Base-by-base conservation (phyloP, 2,329 filamentous ascomycete genomes). In the Rasamsonia emersonii region DNA sequence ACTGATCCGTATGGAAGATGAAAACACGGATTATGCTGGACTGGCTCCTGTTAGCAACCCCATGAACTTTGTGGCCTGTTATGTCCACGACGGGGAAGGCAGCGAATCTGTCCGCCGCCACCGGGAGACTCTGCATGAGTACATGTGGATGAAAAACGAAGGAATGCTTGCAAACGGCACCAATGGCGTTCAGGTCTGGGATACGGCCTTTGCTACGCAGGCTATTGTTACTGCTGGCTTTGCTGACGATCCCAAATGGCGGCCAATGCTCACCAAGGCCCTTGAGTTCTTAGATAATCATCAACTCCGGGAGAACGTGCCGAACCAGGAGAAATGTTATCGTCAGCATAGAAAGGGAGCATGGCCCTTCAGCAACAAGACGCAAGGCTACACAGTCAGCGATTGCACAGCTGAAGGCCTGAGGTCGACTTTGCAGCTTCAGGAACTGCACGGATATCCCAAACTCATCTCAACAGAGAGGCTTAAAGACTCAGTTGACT, bases 161-260 rank as follows among this genome's bases (percentile, higher is more conserved):
- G 91, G 91, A 4, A 86, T 98, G 84, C 70, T 96, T 28, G 81
- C 81, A 60, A 95, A 95, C 47, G 91, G 91, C 21, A 98, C 91
- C 6, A 96, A 98, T 46, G 91, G 91, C n/a, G 88, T 96, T 2
- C 91, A 98, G 58, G 82, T 79, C 42, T 98, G 91, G 91, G 91
- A 98, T 53, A 98, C 91, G 0, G 74, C 86, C 1, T 96, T 96
- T 52, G 65, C 81, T 11, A 85, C 95, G 19, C 86, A 94, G 56
- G 80, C 84, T 1, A 75, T 84, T 4, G 73, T 85, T 32, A 83
- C 85, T 29, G 79, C 84, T 5, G 86, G 83, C 0, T 71, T 95
- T 16, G 79, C 82, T n/a, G 64, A 78, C 18, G 77, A 93, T 28
- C 68, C 77, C 9, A 77, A 79, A 46, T 95, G 84, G 77, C 74